Percentiles rank a stretch among this genome's conserved stretches.
These are phyloP conservation scores for Conidiobolus incongruus DNA, from an alignment of 371 early-diverging fungal species.

Conservation along the genomic window DNA sequence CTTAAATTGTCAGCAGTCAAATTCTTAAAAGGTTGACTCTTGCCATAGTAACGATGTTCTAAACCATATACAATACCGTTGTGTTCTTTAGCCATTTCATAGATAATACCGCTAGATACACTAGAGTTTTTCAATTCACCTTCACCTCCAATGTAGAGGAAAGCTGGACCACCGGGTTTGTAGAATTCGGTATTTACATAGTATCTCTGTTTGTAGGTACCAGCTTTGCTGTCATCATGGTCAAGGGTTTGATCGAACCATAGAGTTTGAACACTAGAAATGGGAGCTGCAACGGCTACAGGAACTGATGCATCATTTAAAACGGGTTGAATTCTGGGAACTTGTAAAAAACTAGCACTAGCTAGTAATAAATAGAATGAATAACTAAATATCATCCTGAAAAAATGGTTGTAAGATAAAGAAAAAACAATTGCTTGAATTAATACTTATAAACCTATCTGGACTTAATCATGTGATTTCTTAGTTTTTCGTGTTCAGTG, in stretches of 20 bases:
- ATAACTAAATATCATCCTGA: no score
- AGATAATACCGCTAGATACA: not conserved
- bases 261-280: no score
- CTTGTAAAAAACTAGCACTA: no score
- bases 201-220: constrained; percentile 25
- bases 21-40: constrained; percentile 11
- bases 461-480: no score
- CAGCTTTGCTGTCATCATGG: not conserved
- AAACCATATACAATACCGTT: constrained; percentile 42
- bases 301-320: no score
- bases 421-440: no score
- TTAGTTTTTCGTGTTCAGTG: no score
- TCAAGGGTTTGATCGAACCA: not conserved
- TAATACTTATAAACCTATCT: no score
- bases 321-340: no score
- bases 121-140: constrained; percentile 11
- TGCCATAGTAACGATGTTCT: constrained; percentile 57
- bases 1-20: constrained; percentile 10
- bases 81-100: constrained; percentile 18
- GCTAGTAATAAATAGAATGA: no score
- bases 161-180: constrained; percentile 36
- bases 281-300: no score
- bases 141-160: constrained; percentile 9
- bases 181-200: constrained; percentile 37
- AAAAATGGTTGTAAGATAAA: no score